Conservation (phyloP, 306 rosid species). For the Quercus aquifolioides region DNA sequence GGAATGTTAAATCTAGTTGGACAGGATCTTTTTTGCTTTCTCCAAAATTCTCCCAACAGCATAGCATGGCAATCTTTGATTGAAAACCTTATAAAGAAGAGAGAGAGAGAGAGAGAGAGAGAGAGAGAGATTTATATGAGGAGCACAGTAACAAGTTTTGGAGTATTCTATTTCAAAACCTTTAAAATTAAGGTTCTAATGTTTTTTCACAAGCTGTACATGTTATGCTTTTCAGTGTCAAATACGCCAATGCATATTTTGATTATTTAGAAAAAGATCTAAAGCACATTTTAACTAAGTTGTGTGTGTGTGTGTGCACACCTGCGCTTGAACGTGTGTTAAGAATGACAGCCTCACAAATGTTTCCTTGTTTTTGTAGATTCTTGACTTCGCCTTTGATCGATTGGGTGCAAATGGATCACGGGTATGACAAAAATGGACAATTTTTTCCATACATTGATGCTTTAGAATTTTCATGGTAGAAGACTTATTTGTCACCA, state of each 20-base stretch:
- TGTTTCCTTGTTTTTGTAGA: conserved; percentile 45
- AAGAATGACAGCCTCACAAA: conserved; percentile 24
- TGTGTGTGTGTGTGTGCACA: background rate
- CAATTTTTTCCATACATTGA: background rate
- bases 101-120: too few relatives aligned
- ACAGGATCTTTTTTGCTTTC: background rate
- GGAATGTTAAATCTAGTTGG: background rate
- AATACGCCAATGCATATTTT: background rate
- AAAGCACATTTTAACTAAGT: background rate
- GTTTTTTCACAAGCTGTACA: background rate
- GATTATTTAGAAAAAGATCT: background rate
- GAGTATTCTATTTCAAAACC: background rate
- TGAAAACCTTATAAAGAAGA: background rate
- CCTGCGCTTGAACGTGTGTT: background rate
- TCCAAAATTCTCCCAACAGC: background rate
- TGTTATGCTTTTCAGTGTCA: background rate
- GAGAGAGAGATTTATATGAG: background rate
- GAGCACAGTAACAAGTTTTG: background rate
- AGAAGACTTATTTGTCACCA: background rate
- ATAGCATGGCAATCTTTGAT: background rate
- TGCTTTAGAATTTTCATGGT: background rate
- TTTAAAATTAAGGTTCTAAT: background rate
- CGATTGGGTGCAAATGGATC: conserved; percentile 88
- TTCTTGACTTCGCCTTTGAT: conserved; percentile 92
- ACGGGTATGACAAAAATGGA: conserved; percentile 52